Evolutionary conservation across 2,329 filamentous ascomycete species (phyloP), one percentile per base, ranked within the genome.

Genomic region (Epichloe sibirici): DNA sequence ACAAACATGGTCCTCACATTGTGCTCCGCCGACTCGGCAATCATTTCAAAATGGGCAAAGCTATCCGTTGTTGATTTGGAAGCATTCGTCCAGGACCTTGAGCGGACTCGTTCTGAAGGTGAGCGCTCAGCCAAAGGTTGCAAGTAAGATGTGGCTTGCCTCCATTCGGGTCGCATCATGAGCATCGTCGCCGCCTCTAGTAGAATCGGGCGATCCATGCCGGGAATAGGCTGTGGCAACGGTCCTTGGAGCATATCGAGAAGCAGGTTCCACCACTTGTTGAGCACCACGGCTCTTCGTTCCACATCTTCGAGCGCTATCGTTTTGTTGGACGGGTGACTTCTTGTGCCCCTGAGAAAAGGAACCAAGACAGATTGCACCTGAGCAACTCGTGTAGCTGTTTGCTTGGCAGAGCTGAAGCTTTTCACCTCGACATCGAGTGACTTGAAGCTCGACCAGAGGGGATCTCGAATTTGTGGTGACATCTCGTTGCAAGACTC

Each of bases 121-220:
- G 70, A 73, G 46, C 81, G 79, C 43, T 83, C 77, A 12, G 68
- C 71, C 31, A 87, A 67, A 0, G 85, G 79, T 53, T 81, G 78
- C 62, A 86, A 84, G 21, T 77, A 79, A 4, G 82, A 82, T 0
- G 85, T 86, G 28, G 83, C 78, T 51, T 85, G 75, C 56, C 88
- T 82, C 90, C 90, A 96, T 69, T 96, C 90, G 0, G 85, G 82
- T 46, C 90, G 80, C 68, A 86, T 85, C 90, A 95, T 95, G 63
- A 96, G 82, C 51, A 85, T 80, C 48, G 85, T 82, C 23, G 87
- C 77, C 5, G 82, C 86, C 63, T 95, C 90, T 35, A 95, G 76
- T 44, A 95, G 81, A 3, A 82, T 78, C 0, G 89, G 88, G 35
- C 89, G 77, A 62, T 95, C 90, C n/a, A 88, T 84, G 11, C 88